A percentile compares a stretch with the other conserved stretches of the same genome.
Conservation (phyloP, 768 basidiomycete genomes). For the Suillus cothurnatus region DNA sequence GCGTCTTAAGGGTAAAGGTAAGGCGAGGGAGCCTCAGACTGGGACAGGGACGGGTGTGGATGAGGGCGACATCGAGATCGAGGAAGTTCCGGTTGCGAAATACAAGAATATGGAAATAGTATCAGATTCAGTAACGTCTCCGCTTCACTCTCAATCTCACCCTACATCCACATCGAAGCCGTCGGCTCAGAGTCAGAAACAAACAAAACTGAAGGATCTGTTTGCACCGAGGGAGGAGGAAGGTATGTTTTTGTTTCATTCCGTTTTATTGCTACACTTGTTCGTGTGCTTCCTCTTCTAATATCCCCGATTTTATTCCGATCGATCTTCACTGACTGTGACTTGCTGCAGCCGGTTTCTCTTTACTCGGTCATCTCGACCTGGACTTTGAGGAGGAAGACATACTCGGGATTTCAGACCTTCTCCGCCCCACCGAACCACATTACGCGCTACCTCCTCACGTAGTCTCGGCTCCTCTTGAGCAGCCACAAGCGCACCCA, state of each 20-base stretch:
- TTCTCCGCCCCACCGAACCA: slow-evolving; percentile 21
- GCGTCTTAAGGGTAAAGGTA: neutral
- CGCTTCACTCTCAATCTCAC: neutral
- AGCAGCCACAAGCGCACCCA: slow-evolving; percentile 22
- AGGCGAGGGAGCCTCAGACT: slow-evolving; percentile 26
- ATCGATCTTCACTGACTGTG: neutral
- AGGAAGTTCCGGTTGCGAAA: slow-evolving; percentile 20
- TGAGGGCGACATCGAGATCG: slow-evolving; percentile 28
- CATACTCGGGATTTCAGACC: slow-evolving; percentile 30
- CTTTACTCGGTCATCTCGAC: slow-evolving; percentile 73
- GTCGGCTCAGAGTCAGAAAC: slow-evolving; percentile 5
- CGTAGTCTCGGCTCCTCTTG: slow-evolving; percentile 10
- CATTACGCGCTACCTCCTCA: slow-evolving; percentile 2
- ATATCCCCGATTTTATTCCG: neutral
- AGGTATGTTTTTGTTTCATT: slow-evolving; percentile 40
- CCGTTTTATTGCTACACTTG: neutral
- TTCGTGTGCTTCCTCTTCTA: too few relatives aligned
- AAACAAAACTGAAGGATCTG: slow-evolving; percentile 64
- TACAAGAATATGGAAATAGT: neutral
- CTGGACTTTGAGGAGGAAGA: slow-evolving; percentile 73
- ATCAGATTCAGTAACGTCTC: neutral
- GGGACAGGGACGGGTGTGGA: slow-evolving; percentile 10
- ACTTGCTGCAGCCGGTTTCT: slow-evolving; percentile 57
- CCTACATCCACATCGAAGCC: neutral
- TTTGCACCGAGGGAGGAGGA: slow-evolving; percentile 72